Conservation (phyloP, 2,329 filamentous ascomycete species). For the Stachybotrys chlorohalonatus region DNA sequence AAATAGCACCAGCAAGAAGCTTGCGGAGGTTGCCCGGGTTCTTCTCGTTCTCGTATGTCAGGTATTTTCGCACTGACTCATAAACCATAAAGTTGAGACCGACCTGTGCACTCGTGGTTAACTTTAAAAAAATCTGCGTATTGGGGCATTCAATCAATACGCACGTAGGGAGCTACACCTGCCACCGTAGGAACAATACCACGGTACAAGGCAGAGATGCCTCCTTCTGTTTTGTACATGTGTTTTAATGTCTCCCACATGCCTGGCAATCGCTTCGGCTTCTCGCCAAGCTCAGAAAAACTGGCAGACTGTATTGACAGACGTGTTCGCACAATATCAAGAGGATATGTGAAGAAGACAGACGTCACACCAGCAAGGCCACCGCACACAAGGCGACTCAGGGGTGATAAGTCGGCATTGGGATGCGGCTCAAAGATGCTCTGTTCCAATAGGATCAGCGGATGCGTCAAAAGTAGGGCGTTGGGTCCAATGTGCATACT, state of each 20-base stretch:
- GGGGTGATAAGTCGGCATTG: conserved; percentile 62
- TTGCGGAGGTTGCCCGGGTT: conserved; percentile 76
- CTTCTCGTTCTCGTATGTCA: conserved; percentile 81
- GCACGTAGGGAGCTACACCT: conserved; percentile 87
- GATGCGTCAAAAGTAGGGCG: conserved; percentile 1
- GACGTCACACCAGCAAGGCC: conserved; percentile 91
- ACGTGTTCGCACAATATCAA: conserved; percentile 93
- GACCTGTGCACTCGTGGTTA: conserved; percentile 43
- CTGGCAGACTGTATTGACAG: conserved; percentile 98
- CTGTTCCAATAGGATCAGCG: conserved; percentile 14
- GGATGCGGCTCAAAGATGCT: conserved; percentile 71
- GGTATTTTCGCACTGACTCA: conserved; percentile 72
- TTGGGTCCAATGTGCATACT: conserved; percentile 39
- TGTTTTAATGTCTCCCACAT: conserved; percentile 78
- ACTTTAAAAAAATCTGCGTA: background rate
- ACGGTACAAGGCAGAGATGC: conserved; percentile 76
- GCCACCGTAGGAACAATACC: conserved; percentile 91
- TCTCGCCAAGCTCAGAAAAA: conserved; percentile 64
- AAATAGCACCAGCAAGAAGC: conserved; percentile 80
- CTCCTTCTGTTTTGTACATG: conserved; percentile 92
- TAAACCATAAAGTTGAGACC: conserved; percentile 99
- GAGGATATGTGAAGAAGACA: conserved; percentile 87
- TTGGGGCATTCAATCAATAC: conserved; percentile 7
- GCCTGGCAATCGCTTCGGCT: conserved; percentile 64
- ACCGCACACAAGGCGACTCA: conserved; percentile 78